Conservation (phyloP, 73 alveolate species). For the Tetrahymena malaccensis region DNA sequence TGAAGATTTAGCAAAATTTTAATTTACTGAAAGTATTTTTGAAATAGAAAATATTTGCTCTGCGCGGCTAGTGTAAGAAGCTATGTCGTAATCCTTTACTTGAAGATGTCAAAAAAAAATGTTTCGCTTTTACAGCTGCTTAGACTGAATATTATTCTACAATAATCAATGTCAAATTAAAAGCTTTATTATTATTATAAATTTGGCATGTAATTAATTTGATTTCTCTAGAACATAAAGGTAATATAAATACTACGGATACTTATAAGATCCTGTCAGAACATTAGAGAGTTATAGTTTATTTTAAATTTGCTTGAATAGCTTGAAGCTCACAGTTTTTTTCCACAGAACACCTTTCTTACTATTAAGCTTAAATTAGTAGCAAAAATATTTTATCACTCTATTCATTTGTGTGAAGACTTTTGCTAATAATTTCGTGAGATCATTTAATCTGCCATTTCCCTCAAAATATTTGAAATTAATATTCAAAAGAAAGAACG, state of each 20-base stretch:
- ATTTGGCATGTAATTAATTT: not conserved
- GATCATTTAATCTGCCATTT: not conserved
- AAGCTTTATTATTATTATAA: not conserved
- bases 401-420: not conserved
- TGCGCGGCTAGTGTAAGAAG: not conserved
- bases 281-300: not conserved
- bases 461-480: not conserved
- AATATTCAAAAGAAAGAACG: not conserved
- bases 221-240: not conserved
- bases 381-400: too few relatives aligned
- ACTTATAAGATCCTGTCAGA: not conserved
- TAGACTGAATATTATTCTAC: not conserved
- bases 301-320: not conserved
- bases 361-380: not conserved
- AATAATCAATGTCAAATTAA: not conserved
- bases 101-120: not conserved
- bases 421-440: too few relatives aligned
- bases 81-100: not conserved
- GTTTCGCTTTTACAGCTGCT: not conserved
- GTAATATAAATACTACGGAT: not conserved
- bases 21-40: not conserved
- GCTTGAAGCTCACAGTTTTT: not conserved
- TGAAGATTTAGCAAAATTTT: not conserved
- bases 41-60: not conserved
- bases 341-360: not conserved